Conservation (phyloP, 192 early-diverging fungal genomes). For the Entomortierella lignicola region DNA sequence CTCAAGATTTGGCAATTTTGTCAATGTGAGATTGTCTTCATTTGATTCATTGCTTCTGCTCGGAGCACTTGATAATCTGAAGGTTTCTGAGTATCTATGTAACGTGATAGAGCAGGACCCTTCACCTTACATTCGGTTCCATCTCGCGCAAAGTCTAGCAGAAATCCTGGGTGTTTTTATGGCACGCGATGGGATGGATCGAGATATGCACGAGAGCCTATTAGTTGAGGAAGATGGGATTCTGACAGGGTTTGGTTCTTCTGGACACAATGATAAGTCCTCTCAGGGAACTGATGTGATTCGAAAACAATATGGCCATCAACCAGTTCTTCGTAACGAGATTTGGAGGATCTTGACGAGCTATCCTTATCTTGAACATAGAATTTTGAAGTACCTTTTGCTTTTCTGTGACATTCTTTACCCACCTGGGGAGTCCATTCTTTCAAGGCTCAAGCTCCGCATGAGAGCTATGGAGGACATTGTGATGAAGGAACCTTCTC, state of each 20-base stretch:
- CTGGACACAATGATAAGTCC: constrained; percentile 20
- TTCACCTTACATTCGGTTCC: constrained; percentile 69
- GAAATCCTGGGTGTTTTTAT: constrained; percentile 59
- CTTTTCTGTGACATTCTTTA: constrained; percentile 74
- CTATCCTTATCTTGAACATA: constrained; percentile 61
- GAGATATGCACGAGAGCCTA: constrained; percentile 47
- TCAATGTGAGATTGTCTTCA: constrained; percentile 75
- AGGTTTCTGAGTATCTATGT: constrained; percentile 67
- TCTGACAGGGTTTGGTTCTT: constrained; percentile 38
- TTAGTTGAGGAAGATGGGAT: constrained; percentile 63
- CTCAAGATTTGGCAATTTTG: constrained; percentile 78
- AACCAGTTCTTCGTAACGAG: constrained; percentile 32
- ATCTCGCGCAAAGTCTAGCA: constrained; percentile 61
- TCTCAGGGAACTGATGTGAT: constrained; percentile 21
- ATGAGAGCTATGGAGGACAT: constrained; percentile 43
- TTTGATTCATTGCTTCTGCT: constrained; percentile 83
- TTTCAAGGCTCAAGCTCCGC: constrained; percentile 67
- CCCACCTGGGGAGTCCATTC: constrained; percentile 64
- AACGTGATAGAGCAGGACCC: constrained; percentile 71
- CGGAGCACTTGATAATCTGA: constrained; percentile 66
- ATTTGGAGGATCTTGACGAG: constrained; percentile 44
- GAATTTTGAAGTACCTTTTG: constrained; percentile 66
- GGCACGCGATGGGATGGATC: constrained; percentile 31
- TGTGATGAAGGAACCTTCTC: constrained; percentile 18
- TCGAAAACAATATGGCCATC: constrained; percentile 36